A percentile compares a stretch with the other conserved stretches of the same genome.
phyloP scores from a whole-genome alignment of 345 rosid genomes.

The Jatropha curcas region DNA sequence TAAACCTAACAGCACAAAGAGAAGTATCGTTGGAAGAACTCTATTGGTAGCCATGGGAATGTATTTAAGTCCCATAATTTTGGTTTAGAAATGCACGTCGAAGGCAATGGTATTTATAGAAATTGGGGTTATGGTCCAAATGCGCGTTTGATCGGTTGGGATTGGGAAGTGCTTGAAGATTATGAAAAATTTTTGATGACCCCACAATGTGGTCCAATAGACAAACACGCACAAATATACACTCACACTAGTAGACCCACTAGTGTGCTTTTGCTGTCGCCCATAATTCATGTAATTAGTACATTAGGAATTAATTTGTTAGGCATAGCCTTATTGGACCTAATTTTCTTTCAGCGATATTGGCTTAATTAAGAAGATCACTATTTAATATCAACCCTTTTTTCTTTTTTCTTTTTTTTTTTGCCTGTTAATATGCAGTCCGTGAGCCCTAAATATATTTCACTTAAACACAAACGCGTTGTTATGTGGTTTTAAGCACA shows the following conservation, averaged over 20 bases:
- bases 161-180: not conserved
- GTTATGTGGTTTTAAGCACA: too few species aligned
- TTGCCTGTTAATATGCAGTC: too few species aligned
- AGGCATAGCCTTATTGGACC: not conserved
- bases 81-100: constrained; percentile 1
- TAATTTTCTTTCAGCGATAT: not conserved
- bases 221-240: not conserved
- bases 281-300: constrained; percentile 22
- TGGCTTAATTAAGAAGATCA: not conserved
- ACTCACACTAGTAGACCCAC: constrained; percentile 1
- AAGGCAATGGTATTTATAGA: constrained; percentile 19
- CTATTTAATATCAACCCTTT: too few species aligned
- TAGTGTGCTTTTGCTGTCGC: constrained; percentile 41
- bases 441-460: too few species aligned
- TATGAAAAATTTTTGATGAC: not conserved
- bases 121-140: constrained; percentile 4
- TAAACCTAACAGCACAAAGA: constrained; percentile 10
- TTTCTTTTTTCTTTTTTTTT: too few species aligned
- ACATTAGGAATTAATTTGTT: not conserved
- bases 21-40: not conserved
- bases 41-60: constrained; percentile 13
- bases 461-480: too few species aligned
- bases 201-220: constrained; percentile 6
- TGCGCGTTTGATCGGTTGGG: not conserved
- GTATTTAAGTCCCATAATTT: not conserved